Percentiles rank a stretch among this genome's conserved stretches.
Evolutionary conservation across 1,139 yeast species (phyloP).

Genomic region (Zygosaccharomyces pseudobailii): DNA sequence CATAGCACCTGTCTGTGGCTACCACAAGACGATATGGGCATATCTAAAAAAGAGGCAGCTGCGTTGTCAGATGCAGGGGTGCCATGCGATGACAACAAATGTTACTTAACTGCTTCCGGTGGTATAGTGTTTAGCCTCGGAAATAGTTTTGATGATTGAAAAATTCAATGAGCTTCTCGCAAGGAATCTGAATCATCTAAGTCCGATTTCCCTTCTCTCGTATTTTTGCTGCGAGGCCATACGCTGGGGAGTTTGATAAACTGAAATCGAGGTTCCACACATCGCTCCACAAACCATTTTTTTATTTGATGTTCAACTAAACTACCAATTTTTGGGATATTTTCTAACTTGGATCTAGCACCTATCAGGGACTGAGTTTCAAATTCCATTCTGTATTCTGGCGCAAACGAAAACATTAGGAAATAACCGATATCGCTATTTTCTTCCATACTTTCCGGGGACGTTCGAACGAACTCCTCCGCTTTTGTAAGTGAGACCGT

Average conservation of each 20-base stretch:
- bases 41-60: conserved; percentile 27
- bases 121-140: neutral
- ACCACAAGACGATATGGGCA: conserved; percentile 36
- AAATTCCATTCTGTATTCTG: conserved; percentile 85
- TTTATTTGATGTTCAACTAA: conserved; percentile 76
- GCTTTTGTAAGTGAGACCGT: conserved; percentile 55
- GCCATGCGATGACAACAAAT: neutral
- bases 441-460: conserved; percentile 35
- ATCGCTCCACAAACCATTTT: conserved; percentile 86
- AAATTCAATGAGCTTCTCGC: conserved; percentile 3
- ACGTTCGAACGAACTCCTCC: conserved; percentile 46
- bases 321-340: conserved; percentile 86
- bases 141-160: neutral
- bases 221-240: conserved; percentile 85
- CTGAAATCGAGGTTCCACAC: conserved; percentile 91
- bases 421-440: conserved; percentile 41
- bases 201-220: conserved; percentile 41
- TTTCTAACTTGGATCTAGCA: conserved; percentile 84
- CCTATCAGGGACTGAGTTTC: conserved; percentile 85
- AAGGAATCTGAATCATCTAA: conserved; percentile 7
- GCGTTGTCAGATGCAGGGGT: conserved; percentile 19
- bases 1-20: conserved; percentile 33
- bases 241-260: conserved; percentile 76
- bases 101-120: conserved; percentile 2
- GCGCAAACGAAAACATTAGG: conserved; percentile 81